A percentile compares a stretch with the other conserved stretches of the same genome.
These are phyloP conservation scores for Xylariomycetidae sp. DNA, from an alignment of 2,329 filamentous ascomycete species.

Conservation along the genomic window DNA sequence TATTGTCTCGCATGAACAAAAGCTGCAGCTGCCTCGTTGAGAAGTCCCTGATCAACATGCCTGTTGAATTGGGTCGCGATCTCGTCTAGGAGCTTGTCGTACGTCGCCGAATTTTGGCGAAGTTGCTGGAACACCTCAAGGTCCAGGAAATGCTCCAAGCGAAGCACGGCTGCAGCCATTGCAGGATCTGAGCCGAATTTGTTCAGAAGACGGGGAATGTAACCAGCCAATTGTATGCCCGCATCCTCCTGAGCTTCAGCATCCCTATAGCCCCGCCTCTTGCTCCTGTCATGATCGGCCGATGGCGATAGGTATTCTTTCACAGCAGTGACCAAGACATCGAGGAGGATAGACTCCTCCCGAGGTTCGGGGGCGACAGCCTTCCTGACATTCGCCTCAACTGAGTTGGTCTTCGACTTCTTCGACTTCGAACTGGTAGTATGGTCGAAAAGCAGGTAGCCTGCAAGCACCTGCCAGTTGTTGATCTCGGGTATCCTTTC, in stretches of 20 bases:
- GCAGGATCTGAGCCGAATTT: conserved; percentile 89
- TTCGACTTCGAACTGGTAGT: conserved; percentile 56
- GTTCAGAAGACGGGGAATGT: conserved; percentile 80
- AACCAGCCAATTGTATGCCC: conserved; percentile 67
- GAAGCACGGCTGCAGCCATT: conserved; percentile 78
- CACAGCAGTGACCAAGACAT: conserved; percentile 78
- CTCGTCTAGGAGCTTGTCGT: conserved; percentile 77
- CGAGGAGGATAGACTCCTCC: conserved; percentile 81
- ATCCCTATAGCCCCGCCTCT: conserved; percentile 54
- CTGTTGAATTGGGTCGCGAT: conserved; percentile 90
- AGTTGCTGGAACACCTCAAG: conserved; percentile 84
- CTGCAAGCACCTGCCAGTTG: conserved; percentile 82
- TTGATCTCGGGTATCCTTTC: conserved; percentile 74
- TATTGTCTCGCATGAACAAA: conserved; percentile 80
- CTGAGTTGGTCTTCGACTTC: conserved; percentile 48
- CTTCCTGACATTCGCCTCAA: conserved; percentile 60
- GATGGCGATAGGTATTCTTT: conserved; percentile 64
- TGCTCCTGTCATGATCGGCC: conserved; percentile 57
- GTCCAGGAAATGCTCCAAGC: conserved; percentile 80
- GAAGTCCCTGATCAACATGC: conserved; percentile 80
- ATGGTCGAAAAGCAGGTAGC: conserved; percentile 90
- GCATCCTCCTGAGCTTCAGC: conserved; percentile 70
- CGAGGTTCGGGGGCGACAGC: conserved; percentile 66
- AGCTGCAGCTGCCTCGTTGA: conserved; percentile 76
- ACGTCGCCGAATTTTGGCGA: conserved; percentile 76